These are phyloP conservation scores for Carex parvula DNA, from an alignment of 176 grass and related monocot genomes.

Conservation along the genomic window DNA sequence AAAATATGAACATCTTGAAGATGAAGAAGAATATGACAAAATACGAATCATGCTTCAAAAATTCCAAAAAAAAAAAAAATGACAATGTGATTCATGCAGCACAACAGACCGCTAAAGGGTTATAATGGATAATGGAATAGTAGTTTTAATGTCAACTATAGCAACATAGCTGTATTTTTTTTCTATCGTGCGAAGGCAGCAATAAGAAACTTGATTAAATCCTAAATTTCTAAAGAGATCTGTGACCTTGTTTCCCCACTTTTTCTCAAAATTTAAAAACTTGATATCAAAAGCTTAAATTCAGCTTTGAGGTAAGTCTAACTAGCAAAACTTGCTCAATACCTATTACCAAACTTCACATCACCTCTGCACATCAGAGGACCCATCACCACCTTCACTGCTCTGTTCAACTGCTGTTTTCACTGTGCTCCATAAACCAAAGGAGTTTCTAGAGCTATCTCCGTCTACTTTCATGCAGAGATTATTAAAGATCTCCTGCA, in stretches of 20 bases:
- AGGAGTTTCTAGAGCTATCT: not conserved
- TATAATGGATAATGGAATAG: too few relatives aligned
- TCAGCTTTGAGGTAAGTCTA: not conserved
- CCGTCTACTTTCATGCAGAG: slow-evolving; percentile 26
- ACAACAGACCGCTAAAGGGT: too few relatives aligned
- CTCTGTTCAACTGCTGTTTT: not conserved
- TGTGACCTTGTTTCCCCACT: not conserved
- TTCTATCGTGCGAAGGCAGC: not conserved
- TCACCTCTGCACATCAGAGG: not conserved
- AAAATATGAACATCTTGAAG: too few relatives aligned
- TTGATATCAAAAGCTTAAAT: not conserved
- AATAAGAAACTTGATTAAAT: not conserved
- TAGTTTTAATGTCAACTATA: too few relatives aligned
- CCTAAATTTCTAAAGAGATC: not conserved
- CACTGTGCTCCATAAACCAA: not conserved
- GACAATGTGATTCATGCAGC: too few relatives aligned
- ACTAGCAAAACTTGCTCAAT: not conserved
- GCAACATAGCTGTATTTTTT: too few relatives aligned
- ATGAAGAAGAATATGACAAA: too few relatives aligned
- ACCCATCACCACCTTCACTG: not conserved
- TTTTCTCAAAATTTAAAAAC: not conserved
- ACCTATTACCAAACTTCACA: not conserved
- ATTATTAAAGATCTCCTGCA: slow-evolving; percentile 11
- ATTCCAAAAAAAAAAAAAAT: too few relatives aligned
- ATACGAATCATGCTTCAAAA: too few relatives aligned